Evolutionary conservation across 1,284 basidiomycete genomes (phyloP).

Genomic region (Cryptococcus sp.): DNA sequence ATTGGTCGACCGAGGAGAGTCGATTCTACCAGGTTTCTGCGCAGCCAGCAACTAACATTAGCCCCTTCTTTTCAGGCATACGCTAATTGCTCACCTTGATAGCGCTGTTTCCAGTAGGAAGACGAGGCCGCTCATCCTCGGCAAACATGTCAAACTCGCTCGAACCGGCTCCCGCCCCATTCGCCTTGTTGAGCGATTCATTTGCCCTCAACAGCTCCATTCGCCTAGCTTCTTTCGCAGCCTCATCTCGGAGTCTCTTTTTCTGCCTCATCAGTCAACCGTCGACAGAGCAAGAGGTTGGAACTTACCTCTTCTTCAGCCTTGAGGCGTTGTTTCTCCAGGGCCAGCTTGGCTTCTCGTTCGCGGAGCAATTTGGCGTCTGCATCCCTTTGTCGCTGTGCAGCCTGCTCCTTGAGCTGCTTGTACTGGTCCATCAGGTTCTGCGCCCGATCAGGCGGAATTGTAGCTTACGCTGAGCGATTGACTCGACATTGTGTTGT

Average conservation of each 20-base stretch:
- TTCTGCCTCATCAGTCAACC: constrained; percentile 13
- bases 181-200: constrained; percentile 19
- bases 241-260: constrained; percentile 29
- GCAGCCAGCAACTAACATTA: too few relatives aligned
- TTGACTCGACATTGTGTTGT: too few relatives aligned
- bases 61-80: neutral
- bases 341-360: constrained; percentile 28
- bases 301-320: constrained; percentile 38
- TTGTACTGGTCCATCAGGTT: constrained; percentile 27
- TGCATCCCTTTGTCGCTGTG: constrained; percentile 34
- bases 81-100: neutral
- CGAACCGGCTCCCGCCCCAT: neutral
- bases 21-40: neutral
- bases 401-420: constrained; percentile 31
- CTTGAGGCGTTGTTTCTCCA: constrained; percentile 29
- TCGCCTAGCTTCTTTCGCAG: constrained; percentile 31
- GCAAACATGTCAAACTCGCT: constrained; percentile 40
- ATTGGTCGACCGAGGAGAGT: neutral
- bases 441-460: too few relatives aligned
- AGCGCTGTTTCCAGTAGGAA: neutral
- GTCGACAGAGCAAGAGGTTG: neutral
- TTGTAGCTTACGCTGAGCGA: too few relatives aligned
- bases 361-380: constrained; percentile 33
- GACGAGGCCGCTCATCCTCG: constrained; percentile 22
- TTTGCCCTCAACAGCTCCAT: constrained; percentile 36